Evolutionary conservation across 305 asterid genomes (phyloP), one percentile per base, ranked within the genome.

Genomic region (Ajuga reptans): DNA sequence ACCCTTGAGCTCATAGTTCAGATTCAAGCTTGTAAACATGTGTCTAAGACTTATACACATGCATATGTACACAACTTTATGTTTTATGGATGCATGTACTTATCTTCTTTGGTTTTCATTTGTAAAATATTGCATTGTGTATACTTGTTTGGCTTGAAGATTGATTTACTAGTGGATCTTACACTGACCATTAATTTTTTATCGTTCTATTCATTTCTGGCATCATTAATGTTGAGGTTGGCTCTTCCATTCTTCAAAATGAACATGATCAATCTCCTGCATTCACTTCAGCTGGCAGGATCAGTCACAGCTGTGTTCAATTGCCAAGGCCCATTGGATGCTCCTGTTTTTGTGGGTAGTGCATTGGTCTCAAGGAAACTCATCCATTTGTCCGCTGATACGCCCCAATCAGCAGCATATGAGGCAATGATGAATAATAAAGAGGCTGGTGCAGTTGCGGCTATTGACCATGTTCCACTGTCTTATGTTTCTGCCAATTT

Each of bases 391-490:
- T 74, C 92, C 58, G 75, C 89, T 66, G 89, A 82, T 75, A 73
- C 80, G 72, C 91, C 96, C 68, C 81, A 81, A 56, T 89, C 97
- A 60, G 81, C 79, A 67, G 99, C 99, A 66, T 87, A 93, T 77
- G 97, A 91, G 85, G 89, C 88, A 72, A 82, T 93, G 89, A 80
- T 86, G 83, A 83, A 79, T 41, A 87, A 83, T 72, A 93, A 93
- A 78, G 99, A 93, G 84, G 93, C 95, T 75, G 99, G 97, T 73
- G 99, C 99, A 12, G 97, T 93, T 51, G 99, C 99, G 61, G 99
- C 97, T 78, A 76, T 93, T 69, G 99, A 93, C 77, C 94, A 79
- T 79, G 82, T 93, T 80, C 99, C 99, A 71, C 79, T 93, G 69
- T 91, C 97, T 64, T 93, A 91, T 68, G 81, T 93, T 18, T 93